phyloP scores from a whole-genome alignment of 2,329 filamentous ascomycete species.

The Microdochium nivale region DNA sequence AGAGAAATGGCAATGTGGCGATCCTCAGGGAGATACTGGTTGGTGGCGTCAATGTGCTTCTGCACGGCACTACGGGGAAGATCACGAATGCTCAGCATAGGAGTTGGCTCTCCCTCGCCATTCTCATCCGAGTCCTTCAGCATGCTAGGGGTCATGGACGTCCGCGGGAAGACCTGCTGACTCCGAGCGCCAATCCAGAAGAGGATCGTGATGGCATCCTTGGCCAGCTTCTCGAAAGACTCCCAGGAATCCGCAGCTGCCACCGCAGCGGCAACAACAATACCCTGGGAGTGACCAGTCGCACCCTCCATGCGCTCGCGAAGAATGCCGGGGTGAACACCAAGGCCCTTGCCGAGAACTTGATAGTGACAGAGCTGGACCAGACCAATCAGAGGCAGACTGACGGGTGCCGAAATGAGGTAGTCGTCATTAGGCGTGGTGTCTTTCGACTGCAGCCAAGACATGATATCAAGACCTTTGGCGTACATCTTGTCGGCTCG shows the following conservation, averaged over 20 bases:
- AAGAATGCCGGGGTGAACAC: slow-evolving; percentile 80
- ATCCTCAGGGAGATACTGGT: slow-evolving; percentile 87
- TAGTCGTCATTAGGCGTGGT: slow-evolving; percentile 91
- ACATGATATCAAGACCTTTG: slow-evolving; percentile 91
- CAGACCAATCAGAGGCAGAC: slow-evolving; percentile 89
- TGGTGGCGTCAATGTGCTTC: slow-evolving; percentile 93
- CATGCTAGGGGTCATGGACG: slow-evolving; percentile 82
- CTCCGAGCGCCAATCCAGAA: slow-evolving; percentile 98
- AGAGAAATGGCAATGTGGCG: slow-evolving; percentile 92
- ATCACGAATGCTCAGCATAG: slow-evolving; percentile 96
- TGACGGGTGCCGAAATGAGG: slow-evolving; percentile 87
- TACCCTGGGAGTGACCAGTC: slow-evolving; percentile 93
- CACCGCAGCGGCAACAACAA: slow-evolving; percentile 87
- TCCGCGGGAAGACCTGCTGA: slow-evolving; percentile 93
- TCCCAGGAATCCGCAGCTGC: slow-evolving; percentile 91
- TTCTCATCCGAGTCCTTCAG: slow-evolving; percentile 89
- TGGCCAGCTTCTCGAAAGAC: slow-evolving; percentile 72
- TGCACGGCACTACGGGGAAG: slow-evolving; percentile 82
- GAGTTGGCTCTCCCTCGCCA: slow-evolving; percentile 90
- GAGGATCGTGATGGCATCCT: slow-evolving; percentile 78
- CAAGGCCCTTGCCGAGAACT: slow-evolving; percentile 86
- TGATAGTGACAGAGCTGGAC: slow-evolving; percentile 95
- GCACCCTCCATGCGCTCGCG: slow-evolving; percentile 78
- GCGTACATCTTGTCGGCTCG: slow-evolving; percentile 91
- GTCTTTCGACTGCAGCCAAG: slow-evolving; percentile 85